phyloP scores from a whole-genome alignment of 805 yeast genomes.

The Suhomyces xylopsoci region DNA sequence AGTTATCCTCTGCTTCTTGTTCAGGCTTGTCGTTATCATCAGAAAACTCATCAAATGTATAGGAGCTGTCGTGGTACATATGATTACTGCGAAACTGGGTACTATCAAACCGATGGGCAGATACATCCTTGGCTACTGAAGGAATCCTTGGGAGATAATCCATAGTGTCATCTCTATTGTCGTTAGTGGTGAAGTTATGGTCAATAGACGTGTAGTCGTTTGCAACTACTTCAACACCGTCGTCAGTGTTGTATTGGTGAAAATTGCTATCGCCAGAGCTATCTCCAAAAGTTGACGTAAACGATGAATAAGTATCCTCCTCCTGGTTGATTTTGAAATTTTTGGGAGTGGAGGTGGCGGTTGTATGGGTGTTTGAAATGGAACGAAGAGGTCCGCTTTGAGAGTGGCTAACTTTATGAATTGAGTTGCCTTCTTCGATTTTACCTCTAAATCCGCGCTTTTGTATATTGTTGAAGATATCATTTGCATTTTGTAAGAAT shows the following conservation, averaged over 20 bases:
- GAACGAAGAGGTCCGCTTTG: constrained; percentile 6
- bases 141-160: constrained; percentile 7
- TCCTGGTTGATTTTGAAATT: constrained; percentile 16
- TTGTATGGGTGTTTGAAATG: constrained; percentile 16
- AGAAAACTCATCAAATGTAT: constrained; percentile 32
- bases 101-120: background rate
- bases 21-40: constrained; percentile 10
- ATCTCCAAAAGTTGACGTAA: constrained; percentile 28
- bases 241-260: constrained; percentile 11
- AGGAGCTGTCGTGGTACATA: constrained; percentile 19
- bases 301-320: constrained; percentile 29
- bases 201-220: constrained; percentile 15
- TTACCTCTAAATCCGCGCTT: constrained; percentile 26
- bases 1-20: background rate
- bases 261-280: constrained; percentile 11
- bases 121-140: background rate
- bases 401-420: background rate
- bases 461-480: constrained; percentile 37
- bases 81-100: background rate
- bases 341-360: constrained; percentile 42
- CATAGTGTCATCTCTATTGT: constrained; percentile 9
- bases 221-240: background rate
- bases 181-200: constrained; percentile 6
- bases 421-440: background rate
- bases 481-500: constrained; percentile 37